Conservation (phyloP, 2,329 filamentous ascomycete species). For the Calonectria ilicicola region DNA sequence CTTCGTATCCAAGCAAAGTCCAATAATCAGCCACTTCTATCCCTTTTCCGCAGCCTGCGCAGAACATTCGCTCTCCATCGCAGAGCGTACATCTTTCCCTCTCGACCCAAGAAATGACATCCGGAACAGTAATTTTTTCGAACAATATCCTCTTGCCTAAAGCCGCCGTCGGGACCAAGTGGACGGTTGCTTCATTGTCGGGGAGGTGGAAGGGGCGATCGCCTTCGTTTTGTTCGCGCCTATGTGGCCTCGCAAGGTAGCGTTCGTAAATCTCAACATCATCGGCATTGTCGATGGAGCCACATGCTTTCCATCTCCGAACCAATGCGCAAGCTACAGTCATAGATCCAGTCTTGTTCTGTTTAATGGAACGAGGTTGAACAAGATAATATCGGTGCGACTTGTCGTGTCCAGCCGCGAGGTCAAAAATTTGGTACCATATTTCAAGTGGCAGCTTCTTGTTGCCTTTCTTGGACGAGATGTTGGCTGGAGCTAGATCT, state of each 20-base stretch:
- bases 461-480: conserved; percentile 2
- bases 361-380: conserved; percentile 1
- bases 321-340: not conserved
- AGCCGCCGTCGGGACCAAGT: not conserved
- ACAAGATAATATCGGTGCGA: not conserved
- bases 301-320: not conserved
- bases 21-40: not conserved
- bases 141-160: conserved; percentile 4
- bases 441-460: conserved; percentile 6
- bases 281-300: not conserved
- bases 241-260: not conserved
- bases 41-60: not conserved
- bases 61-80: not conserved
- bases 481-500: not conserved
- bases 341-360: not conserved
- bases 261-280: not conserved
- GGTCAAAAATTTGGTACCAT: not conserved
- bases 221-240: not conserved
- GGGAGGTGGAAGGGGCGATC: not conserved
- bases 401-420: not conserved
- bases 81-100: not conserved
- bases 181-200: not conserved
- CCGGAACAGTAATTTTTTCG: conserved; percentile 7
- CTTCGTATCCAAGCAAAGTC: not conserved
- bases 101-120: conserved; percentile 2